These are phyloP conservation scores for Psilocybe subaeruginosa DNA, from an alignment of 768 basidiomycete species.

Conservation along the genomic window DNA sequence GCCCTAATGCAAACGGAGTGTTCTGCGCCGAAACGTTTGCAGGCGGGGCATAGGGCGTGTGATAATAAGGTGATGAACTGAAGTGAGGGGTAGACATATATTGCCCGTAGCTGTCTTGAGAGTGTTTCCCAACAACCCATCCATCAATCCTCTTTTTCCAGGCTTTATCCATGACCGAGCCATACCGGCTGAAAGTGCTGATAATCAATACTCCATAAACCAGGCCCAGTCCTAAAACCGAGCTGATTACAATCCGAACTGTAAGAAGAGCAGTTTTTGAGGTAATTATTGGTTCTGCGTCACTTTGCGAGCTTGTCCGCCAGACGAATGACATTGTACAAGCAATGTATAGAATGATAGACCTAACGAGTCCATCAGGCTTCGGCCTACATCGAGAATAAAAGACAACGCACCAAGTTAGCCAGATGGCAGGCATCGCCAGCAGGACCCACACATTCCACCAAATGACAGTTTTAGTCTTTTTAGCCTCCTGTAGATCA, in stretches of 20 bases:
- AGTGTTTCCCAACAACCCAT: slow-evolving; percentile 19
- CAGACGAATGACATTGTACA: slow-evolving; percentile 32
- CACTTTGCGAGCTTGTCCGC: slow-evolving; percentile 16
- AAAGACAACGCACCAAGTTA: slow-evolving; percentile 47
- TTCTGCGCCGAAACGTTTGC: too few species aligned
- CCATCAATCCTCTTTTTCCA: slow-evolving; percentile 32
- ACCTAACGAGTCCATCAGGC: slow-evolving; percentile 16
- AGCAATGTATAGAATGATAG: slow-evolving; percentile 27
- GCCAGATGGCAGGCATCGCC: slow-evolving; percentile 63
- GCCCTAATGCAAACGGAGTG: not conserved
- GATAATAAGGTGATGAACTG: not conserved
- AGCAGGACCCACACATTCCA: slow-evolving; percentile 71
- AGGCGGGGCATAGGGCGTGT: not conserved
- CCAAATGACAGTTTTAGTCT: slow-evolving; percentile 23
- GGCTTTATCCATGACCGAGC: slow-evolving; percentile 37
- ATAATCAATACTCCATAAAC: slow-evolving; percentile 56
- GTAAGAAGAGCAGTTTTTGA: slow-evolving; percentile 21
- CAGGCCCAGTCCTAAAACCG: slow-evolving; percentile 52
- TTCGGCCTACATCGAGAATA: not conserved
- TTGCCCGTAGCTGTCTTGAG: not conserved
- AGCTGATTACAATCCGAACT: slow-evolving; percentile 48
- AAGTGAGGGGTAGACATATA: not conserved
- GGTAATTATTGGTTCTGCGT: not conserved
- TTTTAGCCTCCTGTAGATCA: slow-evolving; percentile 46
- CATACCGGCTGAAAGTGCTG: slow-evolving; percentile 56